phyloP scores from a whole-genome alignment of 2,329 filamentous ascomycete species.

The Aureobasidium sp. region DNA sequence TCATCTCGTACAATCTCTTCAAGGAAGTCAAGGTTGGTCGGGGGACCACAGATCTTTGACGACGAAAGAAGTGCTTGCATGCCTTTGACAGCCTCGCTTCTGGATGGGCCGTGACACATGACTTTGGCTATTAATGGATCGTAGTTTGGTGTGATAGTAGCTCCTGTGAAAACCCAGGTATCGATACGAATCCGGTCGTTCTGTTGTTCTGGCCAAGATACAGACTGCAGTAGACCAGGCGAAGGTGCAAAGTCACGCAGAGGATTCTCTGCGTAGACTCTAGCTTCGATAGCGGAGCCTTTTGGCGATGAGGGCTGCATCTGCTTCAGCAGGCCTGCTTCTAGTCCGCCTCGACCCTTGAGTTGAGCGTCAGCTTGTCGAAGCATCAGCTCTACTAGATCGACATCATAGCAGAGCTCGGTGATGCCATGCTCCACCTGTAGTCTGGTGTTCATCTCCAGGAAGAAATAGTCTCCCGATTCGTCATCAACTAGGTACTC shows the following conservation, averaged over 20 bases:
- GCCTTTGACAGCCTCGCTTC: conserved; percentile 37
- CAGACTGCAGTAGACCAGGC: conserved; percentile 51
- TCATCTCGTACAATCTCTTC: conserved; percentile 41
- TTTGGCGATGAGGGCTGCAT: conserved; percentile 38
- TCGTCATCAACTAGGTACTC: conserved; percentile 87
- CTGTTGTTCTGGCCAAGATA: conserved; percentile 44
- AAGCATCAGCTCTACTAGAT: conserved; percentile 51
- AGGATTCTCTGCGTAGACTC: conserved; percentile 54
- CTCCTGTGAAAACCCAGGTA: conserved; percentile 55
- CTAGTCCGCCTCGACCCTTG: conserved; percentile 38
- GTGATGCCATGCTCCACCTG: conserved; percentile 55
- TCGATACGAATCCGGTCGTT: conserved; percentile 49
- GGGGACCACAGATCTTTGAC: conserved; percentile 46
- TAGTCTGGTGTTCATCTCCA: conserved; percentile 53
- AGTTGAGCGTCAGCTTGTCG: conserved; percentile 47
- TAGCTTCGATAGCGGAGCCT: conserved; percentile 47
- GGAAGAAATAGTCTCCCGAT: conserved; percentile 66
- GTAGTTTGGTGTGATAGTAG: conserved; percentile 51
- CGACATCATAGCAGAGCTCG: conserved; percentile 48
- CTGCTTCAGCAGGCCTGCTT: conserved; percentile 33
- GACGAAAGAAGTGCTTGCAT: conserved; percentile 38
- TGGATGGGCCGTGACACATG: conserved; percentile 45
- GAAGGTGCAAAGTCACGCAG: conserved; percentile 52
- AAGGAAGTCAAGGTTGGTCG: conserved; percentile 53
- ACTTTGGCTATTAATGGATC: conserved; percentile 53